Evolutionary conservation across 306 rosid genomes (phyloP), one percentile per base, ranked within the genome.

Genomic region (Sechiopsis laciniata): DNA sequence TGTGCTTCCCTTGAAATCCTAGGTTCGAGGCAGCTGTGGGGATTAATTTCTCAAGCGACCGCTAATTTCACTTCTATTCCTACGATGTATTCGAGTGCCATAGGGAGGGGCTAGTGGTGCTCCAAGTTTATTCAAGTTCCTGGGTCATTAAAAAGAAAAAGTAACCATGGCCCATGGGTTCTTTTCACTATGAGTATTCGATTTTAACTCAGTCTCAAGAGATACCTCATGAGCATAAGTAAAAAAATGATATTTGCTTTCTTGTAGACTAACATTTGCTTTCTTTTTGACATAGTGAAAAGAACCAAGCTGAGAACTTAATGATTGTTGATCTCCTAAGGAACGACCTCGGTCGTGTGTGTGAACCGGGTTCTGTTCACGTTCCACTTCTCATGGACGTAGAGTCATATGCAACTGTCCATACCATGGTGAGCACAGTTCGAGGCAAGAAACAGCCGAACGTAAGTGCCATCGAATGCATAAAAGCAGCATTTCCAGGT

Each of bases 261-360:
- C 16, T 58, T 48, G 45, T 75, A 76, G 66, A 37, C 78, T 76
- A 12, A 64, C 58, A 22, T 17, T 55, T 72, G 56, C 52, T 76
- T 55, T 76, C 60, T n/a, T 63, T 48, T 71, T 17, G 64, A 17
- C 3, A 66, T 87, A 95, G 97, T 70, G 97, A 95, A 84, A 95
- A 95, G 86, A 96, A 95, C 67, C 99, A 88, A 77, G 91, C 99
- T 24, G 97, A 94, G 82, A 94, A 94, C 86, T 78, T 94, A 79
- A 94, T 94, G 99, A 94, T 94, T 51, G 97, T 94, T 60, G 99
- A 94, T 78, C 99, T 94, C 77, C 89, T 91, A 70, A 91, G 99
- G 83, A 94, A 94, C 69, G 99, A 94, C 89, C 97, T 94, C 20
- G 97, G 99, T 15, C 92, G 92, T 32, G 97, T 94, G 29, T 89